Base-by-base conservation (phyloP, 768 basidiomycete genomes). In the Serendipita sp. region DNA sequence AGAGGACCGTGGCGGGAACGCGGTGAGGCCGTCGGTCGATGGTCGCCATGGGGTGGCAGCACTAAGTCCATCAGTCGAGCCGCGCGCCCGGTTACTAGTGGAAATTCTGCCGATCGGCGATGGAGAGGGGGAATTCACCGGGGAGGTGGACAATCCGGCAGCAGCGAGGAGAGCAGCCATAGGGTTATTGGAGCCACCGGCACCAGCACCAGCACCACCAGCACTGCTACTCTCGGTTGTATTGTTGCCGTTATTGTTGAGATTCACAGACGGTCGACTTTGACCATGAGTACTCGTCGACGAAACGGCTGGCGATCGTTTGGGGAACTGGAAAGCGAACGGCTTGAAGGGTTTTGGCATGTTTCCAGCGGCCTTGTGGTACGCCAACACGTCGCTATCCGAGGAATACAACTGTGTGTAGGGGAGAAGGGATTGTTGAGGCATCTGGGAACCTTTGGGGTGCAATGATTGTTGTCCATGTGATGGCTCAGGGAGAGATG, bases 271-370 rank as follows among this genome's bases (percentile, higher is more conserved):
- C 8, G 8, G n/a, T n/a, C 48, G 48, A 32, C 48, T 51, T 51
- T 18, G 48, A 32, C 48, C 48, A 51, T 32, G 5, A 7, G 48
- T 51, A n/a, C 48, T 51, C 8, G 48, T 60, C 32, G 23, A 23
- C 15, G 56, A 60, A 36, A 60, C 35, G 1, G 35, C 34, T 23
- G 56, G 56, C n/a, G 56, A 60, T 28, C 56, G 3, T 35, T 36
- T 30, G 4, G 56, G 56, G 34, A 60, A 60, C 56, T 60, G 56
- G 28, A 60, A 60, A 4, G 56, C 56, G 35, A 60, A 60, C 28
- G 56, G 56, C 34, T 60, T 60, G 56, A 60, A 60, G 16, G 56
- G 56, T n/a, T 60, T 60, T 8, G 56, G 56, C 35, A 60, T 35
- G 28, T 60, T 60, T 32, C 56, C 56, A 60, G 56, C 56, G 4